Percentiles rank a stretch among this genome's conserved stretches.
Evolutionary conservation across 345 rosid genomes (phyloP).

Genomic region (Lepidium africanum): DNA sequence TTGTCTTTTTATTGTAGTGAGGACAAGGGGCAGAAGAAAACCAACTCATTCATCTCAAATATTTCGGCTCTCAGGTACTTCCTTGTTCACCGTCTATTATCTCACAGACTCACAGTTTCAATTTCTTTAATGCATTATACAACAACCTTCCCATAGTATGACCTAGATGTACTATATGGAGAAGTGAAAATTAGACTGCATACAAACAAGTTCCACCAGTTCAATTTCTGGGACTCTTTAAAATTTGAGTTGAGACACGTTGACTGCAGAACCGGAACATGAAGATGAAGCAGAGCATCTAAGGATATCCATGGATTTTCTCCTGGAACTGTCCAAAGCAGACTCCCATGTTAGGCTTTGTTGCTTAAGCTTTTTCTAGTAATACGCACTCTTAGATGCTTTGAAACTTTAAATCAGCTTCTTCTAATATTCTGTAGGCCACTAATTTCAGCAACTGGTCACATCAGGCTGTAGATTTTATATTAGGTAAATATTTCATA

Average conservation of each 20-base stretch:
- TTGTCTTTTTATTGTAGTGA: conserved; percentile 36
- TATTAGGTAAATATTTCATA: conserved; percentile 44
- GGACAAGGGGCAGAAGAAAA: conserved; percentile 39
- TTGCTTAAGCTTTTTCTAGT: conserved; percentile 10
- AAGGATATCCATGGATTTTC: conserved; percentile 69
- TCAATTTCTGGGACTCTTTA: neutral
- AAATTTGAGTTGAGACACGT: conserved; percentile 14
- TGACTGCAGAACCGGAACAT: conserved; percentile 39
- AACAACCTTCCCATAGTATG: neutral
- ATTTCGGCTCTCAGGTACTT: conserved; percentile 36
- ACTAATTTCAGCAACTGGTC: conserved; percentile 69
- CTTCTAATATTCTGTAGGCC: conserved; percentile 36
- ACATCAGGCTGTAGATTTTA: conserved; percentile 91
- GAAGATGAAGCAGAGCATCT: conserved; percentile 66
- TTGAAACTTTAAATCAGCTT: neutral
- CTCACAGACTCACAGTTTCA: neutral
- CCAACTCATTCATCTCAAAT: conserved; percentile 29
- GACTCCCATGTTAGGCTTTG: conserved; percentile 37
- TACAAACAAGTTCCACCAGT: neutral
- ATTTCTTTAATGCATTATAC: conserved; percentile 2
- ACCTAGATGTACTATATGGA: neutral
- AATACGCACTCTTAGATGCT: neutral
- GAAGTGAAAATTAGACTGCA: neutral
- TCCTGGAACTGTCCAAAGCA: conserved; percentile 57
- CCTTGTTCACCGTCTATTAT: neutral